Conservation (phyloP, 1,284 basidiomycete genomes). For the Ustilago loliicola region DNA sequence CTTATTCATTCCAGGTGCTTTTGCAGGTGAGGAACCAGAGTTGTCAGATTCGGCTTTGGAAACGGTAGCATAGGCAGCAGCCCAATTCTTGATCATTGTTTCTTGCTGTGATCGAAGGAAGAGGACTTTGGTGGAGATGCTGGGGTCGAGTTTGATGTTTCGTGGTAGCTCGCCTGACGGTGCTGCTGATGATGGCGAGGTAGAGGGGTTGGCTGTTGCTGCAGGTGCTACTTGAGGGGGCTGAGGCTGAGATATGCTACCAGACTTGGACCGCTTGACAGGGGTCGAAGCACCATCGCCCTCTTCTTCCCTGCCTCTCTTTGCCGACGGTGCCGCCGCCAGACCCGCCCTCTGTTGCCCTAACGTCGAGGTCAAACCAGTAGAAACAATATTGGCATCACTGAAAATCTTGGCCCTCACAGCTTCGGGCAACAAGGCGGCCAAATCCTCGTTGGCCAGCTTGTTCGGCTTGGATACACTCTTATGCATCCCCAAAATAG, state of each 20-base stretch:
- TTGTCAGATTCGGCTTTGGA: conserved; percentile 21
- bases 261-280: conserved; percentile 45
- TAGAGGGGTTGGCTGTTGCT: not conserved
- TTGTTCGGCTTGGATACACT: conserved; percentile 39
- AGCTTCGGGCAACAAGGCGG: conserved; percentile 27
- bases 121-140: conserved; percentile 48
- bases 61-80: conserved; percentile 33
- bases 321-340: conserved; percentile 10
- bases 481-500: conserved; percentile 43
- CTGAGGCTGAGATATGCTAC: conserved; percentile 38
- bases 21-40: not conserved
- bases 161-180: conserved; percentile 16
- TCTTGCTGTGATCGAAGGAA: conserved; percentile 61
- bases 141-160: conserved; percentile 47
- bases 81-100: conserved; percentile 61
- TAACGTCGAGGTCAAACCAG: conserved; percentile 25
- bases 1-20: conserved; percentile 44
- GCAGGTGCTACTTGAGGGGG: not conserved
- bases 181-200: conserved; percentile 5
- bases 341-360: not conserved
- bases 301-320: conserved; percentile 39
- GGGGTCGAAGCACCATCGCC: conserved; percentile 12
- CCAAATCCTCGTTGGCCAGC: conserved; percentile 39
- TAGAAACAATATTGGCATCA: conserved; percentile 44
- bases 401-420: conserved; percentile 30